Percentiles rank a stretch among this genome's conserved stretches.
Conservation (phyloP, 768 basidiomycete genomes). For the Tricholoma sp. region DNA sequence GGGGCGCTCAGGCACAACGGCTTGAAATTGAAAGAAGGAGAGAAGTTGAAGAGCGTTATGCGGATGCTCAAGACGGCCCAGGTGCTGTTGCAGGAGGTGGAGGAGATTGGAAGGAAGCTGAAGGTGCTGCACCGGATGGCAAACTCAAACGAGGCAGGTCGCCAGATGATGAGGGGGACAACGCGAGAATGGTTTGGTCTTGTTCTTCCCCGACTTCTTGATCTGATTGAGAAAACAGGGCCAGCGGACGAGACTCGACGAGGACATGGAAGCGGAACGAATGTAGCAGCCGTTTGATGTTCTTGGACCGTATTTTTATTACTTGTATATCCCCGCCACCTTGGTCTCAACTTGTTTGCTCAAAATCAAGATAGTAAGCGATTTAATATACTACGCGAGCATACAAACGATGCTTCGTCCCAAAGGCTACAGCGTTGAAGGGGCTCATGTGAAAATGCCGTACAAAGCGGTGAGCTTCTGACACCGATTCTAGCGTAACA, state of each 20-base stretch:
- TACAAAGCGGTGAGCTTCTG: constrained; percentile 68
- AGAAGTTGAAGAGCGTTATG: constrained; percentile 84
- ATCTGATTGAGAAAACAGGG: constrained; percentile 31
- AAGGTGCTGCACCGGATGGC: constrained; percentile 33
- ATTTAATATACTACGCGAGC: constrained; percentile 20
- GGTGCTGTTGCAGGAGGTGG: constrained; percentile 81
- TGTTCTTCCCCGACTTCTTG: constrained; percentile 1
- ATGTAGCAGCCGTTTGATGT: constrained; percentile 43
- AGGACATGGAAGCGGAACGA: constrained; percentile 61
- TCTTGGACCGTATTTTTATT: constrained; percentile 18
- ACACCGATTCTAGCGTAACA: constrained; percentile 47
- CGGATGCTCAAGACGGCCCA: constrained; percentile 72
- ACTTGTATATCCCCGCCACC: constrained; percentile 14
- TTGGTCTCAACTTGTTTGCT: background rate
- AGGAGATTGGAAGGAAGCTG: constrained; percentile 76
- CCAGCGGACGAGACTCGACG: constrained; percentile 58
- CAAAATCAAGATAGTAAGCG: background rate
- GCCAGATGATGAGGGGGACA: constrained; percentile 72
- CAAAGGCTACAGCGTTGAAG: constrained; percentile 2
- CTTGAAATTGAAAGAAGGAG: constrained; percentile 69
- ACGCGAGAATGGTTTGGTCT: constrained; percentile 46
- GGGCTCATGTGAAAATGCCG: constrained; percentile 57
- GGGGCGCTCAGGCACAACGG: constrained; percentile 83
- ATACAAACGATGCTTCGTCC: constrained; percentile 6
- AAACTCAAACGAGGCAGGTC: constrained; percentile 66